A percentile compares a stretch with the other conserved stretches of the same genome.
These are phyloP conservation scores for Populus tremula DNA, from an alignment of 345 rosid species.

Conservation along the genomic window DNA sequence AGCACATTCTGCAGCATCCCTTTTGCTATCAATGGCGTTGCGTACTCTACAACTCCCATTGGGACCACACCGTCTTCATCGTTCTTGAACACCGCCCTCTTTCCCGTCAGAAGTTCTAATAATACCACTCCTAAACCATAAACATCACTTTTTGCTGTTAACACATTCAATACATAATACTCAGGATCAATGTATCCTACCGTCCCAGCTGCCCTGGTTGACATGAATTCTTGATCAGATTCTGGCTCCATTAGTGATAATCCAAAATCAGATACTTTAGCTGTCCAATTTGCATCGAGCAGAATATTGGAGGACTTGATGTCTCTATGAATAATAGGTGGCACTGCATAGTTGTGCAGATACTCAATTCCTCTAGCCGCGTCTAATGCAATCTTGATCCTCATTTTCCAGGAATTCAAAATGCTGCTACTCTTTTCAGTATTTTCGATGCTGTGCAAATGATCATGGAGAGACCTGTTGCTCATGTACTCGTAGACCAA, in stretches of 20 bases:
- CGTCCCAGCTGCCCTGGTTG: conserved; percentile 56
- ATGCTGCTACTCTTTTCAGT: conserved; percentile 21
- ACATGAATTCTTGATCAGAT: conserved; percentile 32
- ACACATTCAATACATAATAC: conserved; percentile 45
- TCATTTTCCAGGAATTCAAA: conserved; percentile 60
- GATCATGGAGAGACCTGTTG: conserved; percentile 57
- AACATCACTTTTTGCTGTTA: conserved; percentile 56
- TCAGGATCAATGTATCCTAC: conserved; percentile 76
- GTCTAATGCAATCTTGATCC: conserved; percentile 58
- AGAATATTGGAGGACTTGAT: conserved; percentile 70
- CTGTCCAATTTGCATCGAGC: conserved; percentile 49
- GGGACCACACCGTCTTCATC: conserved; percentile 36
- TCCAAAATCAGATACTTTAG: conserved; percentile 66
- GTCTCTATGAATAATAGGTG: conserved; percentile 66
- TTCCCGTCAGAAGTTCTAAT: conserved; percentile 58
- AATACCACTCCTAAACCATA: conserved; percentile 67
- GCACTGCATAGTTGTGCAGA: conserved; percentile 62
- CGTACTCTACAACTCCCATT: conserved; percentile 43
- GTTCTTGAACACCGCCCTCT: conserved; percentile 43
- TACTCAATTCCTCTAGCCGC: conserved; percentile 64
- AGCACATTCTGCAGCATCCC: conserved; percentile 36
- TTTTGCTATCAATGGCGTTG: conserved; percentile 28
- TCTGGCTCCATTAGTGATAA: conserved; percentile 51
- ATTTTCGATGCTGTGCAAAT: conserved; percentile 38
- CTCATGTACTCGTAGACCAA: conserved; percentile 59